phyloP scores from a whole-genome alignment of 192 early-diverging fungal species.

The Coemansia sp. region DNA sequence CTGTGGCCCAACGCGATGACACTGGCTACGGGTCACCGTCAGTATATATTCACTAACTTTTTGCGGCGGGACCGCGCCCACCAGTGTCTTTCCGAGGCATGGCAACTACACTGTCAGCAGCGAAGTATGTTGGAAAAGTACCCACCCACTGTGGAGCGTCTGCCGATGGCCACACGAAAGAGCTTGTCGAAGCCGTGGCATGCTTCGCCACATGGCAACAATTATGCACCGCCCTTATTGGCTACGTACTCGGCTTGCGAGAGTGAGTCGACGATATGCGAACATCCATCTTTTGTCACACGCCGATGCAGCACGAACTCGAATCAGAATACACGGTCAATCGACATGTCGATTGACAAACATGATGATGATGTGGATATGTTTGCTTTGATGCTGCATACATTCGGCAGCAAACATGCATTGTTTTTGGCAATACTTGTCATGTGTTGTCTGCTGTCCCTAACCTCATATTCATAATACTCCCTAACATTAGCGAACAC shows the following conservation, averaged over 20 bases:
- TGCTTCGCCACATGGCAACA: neutral
- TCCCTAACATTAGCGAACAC: neutral
- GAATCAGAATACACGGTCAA: neutral
- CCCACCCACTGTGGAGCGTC: neutral
- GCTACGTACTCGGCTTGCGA: slow-evolving; percentile 7
- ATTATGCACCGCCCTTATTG: neutral
- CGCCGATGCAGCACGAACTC: neutral
- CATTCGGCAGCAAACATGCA: neutral
- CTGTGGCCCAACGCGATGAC: slow-evolving; percentile 55
- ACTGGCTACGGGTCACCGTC: slow-evolving; percentile 25
- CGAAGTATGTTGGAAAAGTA: neutral
- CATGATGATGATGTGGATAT: neutral
- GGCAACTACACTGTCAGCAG: slow-evolving; percentile 3
- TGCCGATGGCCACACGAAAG: neutral
- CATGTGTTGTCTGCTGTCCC: slow-evolving; percentile 1
- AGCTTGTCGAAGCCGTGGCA: neutral
- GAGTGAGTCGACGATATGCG: slow-evolving; percentile 27
- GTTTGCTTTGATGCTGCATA: slow-evolving; percentile 1
- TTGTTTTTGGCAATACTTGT: neutral
- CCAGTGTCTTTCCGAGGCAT: slow-evolving; percentile 23
- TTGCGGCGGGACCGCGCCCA: slow-evolving; percentile 49
- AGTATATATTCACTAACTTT: slow-evolving; percentile 56
- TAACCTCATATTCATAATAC: neutral
- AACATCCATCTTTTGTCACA: neutral
- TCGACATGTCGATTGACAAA: neutral